Base-by-base conservation (phyloP, 768 basidiomycete species). In the Podaxis sp. region DNA sequence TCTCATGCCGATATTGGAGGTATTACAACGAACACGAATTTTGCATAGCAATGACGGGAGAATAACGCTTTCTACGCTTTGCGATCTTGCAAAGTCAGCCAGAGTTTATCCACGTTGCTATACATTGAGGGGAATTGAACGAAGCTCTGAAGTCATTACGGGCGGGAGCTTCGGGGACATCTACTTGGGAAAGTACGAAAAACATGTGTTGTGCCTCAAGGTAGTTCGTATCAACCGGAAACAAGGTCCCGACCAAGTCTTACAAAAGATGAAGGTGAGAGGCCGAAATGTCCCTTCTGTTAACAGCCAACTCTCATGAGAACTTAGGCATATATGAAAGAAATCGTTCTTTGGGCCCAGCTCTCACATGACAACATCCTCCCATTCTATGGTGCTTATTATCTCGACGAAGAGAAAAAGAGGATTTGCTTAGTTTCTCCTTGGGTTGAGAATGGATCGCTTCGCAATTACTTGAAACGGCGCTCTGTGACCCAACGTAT, bases 351-450 rank as follows among this genome's bases (percentile, higher is more conserved):
- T 51, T 78, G 77, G 76, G 66, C 66, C 5, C 70, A 75, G 56
- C 55, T 78, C 8, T 65, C 59, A 0, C 78, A 79, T 59, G 68
- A 69, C 0, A 77, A 77, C 44, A 72, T 78, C 20, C 64, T 79
- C 24, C 76, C 75, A 2, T 63, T 78, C 24, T 72, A 74, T 65
- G 76, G 77, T 2, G 52, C 73, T 12, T 78, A 67, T 52, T 59
- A 65, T 13, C 44, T 66, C 24, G 50, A 51, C 8, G 57, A 3
- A 12, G 24, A 3, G 17, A 30, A 22, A 26, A 8, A 20, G 40
- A 40, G 51, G 26, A 38, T 41, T 10, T 41, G 62, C 20, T 36
- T 72, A 2, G 60, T 72, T 1, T 69, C 68, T 4, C 68, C 69
- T 4, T 72, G 66, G 66, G 66, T 66, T 30, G 58, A 55, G 15